Conservation (phyloP, 768 basidiomycete genomes). For the Serendipita sp. region DNA sequence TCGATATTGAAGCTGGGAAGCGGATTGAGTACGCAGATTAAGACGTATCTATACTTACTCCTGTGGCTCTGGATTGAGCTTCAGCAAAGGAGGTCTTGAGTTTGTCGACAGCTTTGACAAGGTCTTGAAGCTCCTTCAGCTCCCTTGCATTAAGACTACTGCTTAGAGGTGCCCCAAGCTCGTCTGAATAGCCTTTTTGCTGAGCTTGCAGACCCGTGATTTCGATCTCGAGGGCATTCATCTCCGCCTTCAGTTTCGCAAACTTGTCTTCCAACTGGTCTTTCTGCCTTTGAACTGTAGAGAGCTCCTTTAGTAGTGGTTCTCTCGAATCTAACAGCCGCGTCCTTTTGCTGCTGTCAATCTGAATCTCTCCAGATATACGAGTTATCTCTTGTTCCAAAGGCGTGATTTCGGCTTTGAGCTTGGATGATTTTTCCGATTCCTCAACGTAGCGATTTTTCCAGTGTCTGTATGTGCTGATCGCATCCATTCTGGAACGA, state of each 20-base stretch:
- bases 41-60: not conserved
- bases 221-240: conserved; percentile 61
- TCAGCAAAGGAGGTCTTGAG: conserved; percentile 56
- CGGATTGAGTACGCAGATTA: conserved; percentile 9
- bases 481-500: conserved; percentile 76
- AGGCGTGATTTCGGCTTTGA: conserved; percentile 48
- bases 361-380: conserved; percentile 55
- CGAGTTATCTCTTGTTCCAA: conserved; percentile 81
- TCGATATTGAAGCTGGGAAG: conserved; percentile 44
- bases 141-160: conserved; percentile 63
- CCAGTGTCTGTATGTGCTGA: conserved; percentile 65
- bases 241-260: conserved; percentile 45
- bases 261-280: conserved; percentile 51
- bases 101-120: conserved; percentile 64
- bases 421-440: conserved; percentile 48
- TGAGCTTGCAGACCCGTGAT: conserved; percentile 44
- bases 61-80: not conserved
- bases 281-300: conserved; percentile 44
- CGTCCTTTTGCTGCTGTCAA: conserved; percentile 50
- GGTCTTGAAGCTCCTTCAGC: conserved; percentile 40
- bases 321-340: conserved; percentile 57
- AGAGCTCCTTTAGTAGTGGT: conserved; percentile 45
- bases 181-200: conserved; percentile 45
- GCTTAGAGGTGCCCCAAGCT: conserved; percentile 60
- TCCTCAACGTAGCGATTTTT: conserved; percentile 53